Conservation (phyloP, 345 rosid genomes). For the Eucalyptus cloeziana region DNA sequence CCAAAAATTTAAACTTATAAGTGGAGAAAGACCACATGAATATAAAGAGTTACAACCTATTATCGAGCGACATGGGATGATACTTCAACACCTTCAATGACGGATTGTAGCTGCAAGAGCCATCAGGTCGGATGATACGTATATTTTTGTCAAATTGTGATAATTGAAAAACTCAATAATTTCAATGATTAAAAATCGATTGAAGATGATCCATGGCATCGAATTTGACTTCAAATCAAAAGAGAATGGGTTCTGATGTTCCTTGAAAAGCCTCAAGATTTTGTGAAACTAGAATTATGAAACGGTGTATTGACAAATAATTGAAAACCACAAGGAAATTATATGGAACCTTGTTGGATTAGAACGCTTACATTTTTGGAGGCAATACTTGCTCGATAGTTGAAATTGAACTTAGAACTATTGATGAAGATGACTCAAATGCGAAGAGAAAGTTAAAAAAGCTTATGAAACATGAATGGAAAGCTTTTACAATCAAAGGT, state of each 20-base stretch:
- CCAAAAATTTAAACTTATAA: accelerated
- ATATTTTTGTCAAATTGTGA: background rate
- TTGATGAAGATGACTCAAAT: background rate
- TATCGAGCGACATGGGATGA: accelerated
- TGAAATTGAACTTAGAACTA: background rate
- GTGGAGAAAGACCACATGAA: accelerated
- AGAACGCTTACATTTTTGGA: background rate
- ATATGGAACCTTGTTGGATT: background rate
- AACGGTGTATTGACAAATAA: background rate
- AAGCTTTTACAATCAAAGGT: background rate
- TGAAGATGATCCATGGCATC: background rate
- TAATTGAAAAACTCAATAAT: no score
- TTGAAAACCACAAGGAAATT: background rate
- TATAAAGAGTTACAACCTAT: accelerated
- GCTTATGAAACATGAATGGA: background rate
- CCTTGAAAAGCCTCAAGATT: background rate
- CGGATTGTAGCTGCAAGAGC: accelerated
- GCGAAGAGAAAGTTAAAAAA: background rate
- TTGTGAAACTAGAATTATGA: background rate
- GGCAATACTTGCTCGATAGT: background rate
- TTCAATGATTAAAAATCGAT: background rate
- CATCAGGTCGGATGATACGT: accelerated
- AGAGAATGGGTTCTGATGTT: background rate
- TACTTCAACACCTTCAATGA: accelerated
- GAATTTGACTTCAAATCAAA: background rate